Conservation (phyloP, 225 moss, liverwort and hornwort genomes). For the Physcomitrium patens region DNA sequence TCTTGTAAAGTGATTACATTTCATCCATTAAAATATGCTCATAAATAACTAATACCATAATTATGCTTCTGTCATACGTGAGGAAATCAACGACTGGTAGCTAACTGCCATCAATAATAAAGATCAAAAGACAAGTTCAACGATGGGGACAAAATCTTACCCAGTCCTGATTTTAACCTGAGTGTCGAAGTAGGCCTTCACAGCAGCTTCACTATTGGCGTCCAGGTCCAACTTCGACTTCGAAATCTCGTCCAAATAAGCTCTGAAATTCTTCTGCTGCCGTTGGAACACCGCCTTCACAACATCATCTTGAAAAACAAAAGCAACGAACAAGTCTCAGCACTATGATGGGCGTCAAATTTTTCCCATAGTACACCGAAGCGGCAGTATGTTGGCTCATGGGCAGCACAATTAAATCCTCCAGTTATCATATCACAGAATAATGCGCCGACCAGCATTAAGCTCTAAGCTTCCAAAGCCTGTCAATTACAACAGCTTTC, state of each 20-base stretch:
- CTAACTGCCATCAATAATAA: neutral
- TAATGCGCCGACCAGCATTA: neutral
- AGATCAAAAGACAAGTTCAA: neutral
- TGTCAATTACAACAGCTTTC: neutral
- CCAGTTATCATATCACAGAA: neutral
- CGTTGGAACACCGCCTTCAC: slow-evolving; percentile 70
- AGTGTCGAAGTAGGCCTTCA: slow-evolving; percentile 56
- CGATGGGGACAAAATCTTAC: slow-evolving; percentile 28
- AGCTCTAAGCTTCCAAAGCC: neutral
- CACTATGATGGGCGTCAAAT: neutral
- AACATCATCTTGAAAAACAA: slow-evolving; percentile 55
- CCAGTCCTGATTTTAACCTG: slow-evolving; percentile 58
- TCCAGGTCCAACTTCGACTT: slow-evolving; percentile 58
- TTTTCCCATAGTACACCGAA: neutral
- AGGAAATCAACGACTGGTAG: too few species aligned
- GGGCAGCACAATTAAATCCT: neutral
- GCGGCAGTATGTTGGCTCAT: neutral
- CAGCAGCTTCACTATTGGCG: slow-evolving; percentile 63
- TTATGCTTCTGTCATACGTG: too few species aligned
- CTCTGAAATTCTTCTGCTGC: slow-evolving; percentile 67
- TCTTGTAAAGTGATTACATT: neutral
- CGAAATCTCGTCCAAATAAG: slow-evolving; percentile 61
- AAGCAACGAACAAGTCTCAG: slow-evolving; percentile 7
- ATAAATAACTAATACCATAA: too few species aligned
- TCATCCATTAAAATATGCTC: neutral